These are phyloP conservation scores for Balakata baccata DNA, from an alignment of 345 rosid species.

Conservation along the genomic window DNA sequence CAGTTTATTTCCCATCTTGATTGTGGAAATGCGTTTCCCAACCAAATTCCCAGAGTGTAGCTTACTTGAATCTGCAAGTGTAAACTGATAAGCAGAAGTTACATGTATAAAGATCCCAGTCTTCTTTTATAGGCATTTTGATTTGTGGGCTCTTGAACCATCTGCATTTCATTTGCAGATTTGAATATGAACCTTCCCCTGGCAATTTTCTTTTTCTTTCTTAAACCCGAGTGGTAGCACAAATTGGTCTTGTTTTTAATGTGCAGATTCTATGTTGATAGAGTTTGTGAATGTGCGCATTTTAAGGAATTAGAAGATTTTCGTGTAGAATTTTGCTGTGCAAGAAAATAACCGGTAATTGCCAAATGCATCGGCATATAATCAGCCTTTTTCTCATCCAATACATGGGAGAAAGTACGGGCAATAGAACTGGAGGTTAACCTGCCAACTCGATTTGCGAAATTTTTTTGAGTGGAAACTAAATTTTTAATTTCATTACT, in stretches of 20 bases:
- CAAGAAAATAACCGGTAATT: neutral
- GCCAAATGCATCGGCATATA: neutral
- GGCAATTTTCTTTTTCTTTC: neutral
- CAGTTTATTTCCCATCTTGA: neutral
- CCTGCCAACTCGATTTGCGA: no score
- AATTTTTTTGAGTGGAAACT: no score
- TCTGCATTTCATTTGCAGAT: neutral
- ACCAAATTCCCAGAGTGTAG: neutral
- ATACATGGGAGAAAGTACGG: no score
- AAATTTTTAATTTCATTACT: no score
- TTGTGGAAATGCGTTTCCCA: neutral
- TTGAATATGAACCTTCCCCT: neutral
- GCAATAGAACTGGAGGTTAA: no score
- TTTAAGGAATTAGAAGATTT: neutral
- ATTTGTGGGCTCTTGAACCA: neutral
- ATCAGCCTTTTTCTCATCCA: neutral
- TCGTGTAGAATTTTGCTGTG: neutral
- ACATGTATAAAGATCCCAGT: constrained; percentile 5
- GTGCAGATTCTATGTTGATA: neutral
- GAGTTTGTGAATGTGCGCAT: neutral
- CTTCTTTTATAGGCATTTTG: neutral
- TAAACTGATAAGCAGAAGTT: constrained; percentile 5
- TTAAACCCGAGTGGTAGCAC: neutral
- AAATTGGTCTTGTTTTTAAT: neutral
- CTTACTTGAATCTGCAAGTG: constrained; percentile 9